phyloP scores from a whole-genome alignment of 805 yeast species.

The Candida verbasci region DNA sequence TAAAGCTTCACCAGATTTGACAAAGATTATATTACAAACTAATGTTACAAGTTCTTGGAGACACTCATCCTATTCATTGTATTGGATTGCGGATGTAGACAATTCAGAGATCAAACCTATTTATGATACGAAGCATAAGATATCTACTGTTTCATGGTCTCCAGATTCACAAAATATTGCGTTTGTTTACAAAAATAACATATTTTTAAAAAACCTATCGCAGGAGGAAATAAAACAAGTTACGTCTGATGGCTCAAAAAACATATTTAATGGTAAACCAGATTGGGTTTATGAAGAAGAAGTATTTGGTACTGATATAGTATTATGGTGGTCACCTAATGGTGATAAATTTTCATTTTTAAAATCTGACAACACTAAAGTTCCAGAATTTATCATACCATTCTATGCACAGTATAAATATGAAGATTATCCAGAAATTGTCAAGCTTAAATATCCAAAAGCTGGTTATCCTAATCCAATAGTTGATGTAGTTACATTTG shows the following conservation, averaged over 20 bases:
- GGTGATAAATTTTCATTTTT: constrained; percentile 53
- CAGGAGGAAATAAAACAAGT: constrained; percentile 23
- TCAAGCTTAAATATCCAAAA: constrained; percentile 58
- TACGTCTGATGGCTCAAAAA: constrained; percentile 48
- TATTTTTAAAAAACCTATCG: constrained; percentile 43
- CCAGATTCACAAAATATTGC: constrained; percentile 54
- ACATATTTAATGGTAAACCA: constrained; percentile 62
- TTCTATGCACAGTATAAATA: constrained; percentile 37
- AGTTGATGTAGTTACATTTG: constrained; percentile 43
- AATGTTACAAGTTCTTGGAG: constrained; percentile 64
- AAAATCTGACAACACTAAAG: constrained; percentile 56
- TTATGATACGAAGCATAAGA: constrained; percentile 13
- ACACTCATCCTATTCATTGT: constrained; percentile 59
- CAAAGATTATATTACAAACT: constrained; percentile 54
- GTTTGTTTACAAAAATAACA: constrained; percentile 52
- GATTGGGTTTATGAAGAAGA: constrained; percentile 90
- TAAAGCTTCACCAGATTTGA: constrained; percentile 64
- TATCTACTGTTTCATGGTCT: constrained; percentile 60
- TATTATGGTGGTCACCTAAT: constrained; percentile 73
- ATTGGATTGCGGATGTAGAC: constrained; percentile 56
- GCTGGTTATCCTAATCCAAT: constrained; percentile 63
- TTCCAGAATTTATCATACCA: constrained; percentile 49
- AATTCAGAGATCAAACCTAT: constrained; percentile 25
- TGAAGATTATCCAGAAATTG: constrained; percentile 43
- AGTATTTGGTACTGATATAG: constrained; percentile 52